These are phyloP conservation scores for Cenchrus fungigraminus DNA, from an alignment of 176 grass and related monocot genomes.

Conservation along the genomic window DNA sequence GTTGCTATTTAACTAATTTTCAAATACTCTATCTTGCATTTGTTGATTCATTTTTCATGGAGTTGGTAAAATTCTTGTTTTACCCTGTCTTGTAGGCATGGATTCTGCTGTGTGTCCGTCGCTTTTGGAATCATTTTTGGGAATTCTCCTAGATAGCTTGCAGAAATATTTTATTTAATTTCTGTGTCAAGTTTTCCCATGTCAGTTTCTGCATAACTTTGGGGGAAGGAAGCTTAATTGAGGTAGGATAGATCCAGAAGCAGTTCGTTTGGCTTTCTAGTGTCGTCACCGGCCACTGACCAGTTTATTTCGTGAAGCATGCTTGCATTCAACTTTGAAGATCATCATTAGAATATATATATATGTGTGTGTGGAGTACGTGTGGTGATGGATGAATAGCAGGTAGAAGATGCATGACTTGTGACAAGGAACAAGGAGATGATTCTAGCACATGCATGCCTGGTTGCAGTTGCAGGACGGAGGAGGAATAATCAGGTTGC, in stretches of 20 bases:
- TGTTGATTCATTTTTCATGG: no score
- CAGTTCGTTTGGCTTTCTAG: neutral
- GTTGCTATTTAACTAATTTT: no score
- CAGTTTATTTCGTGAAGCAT: constrained; percentile 28
- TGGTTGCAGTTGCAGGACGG: constrained; percentile 8
- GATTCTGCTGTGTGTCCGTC: no score
- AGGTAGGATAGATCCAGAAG: neutral
- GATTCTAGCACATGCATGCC: constrained; percentile 44
- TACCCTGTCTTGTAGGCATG: no score
- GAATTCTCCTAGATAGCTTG: no score
- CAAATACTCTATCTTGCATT: no score
- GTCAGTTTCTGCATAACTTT: neutral
- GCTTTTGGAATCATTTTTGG: no score
- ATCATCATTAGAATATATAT: constrained; percentile 32
- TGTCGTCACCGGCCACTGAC: neutral
- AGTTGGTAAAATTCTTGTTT: no score
- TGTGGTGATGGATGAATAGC: neutral
- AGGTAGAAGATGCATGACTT: constrained; percentile 24
- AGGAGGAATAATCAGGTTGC: constrained; percentile 34
- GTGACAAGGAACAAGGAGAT: constrained; percentile 50
- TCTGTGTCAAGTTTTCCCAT: no score
- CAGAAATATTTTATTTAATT: no score
- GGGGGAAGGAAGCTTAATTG: constrained; percentile 8
- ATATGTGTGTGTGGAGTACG: neutral
- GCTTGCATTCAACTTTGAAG: neutral